Percentiles rank a stretch among this genome's conserved stretches.
These are phyloP conservation scores for Ambrosia artemisiifolia DNA, from an alignment of 129 eudicot genomes.

Conservation along the genomic window DNA sequence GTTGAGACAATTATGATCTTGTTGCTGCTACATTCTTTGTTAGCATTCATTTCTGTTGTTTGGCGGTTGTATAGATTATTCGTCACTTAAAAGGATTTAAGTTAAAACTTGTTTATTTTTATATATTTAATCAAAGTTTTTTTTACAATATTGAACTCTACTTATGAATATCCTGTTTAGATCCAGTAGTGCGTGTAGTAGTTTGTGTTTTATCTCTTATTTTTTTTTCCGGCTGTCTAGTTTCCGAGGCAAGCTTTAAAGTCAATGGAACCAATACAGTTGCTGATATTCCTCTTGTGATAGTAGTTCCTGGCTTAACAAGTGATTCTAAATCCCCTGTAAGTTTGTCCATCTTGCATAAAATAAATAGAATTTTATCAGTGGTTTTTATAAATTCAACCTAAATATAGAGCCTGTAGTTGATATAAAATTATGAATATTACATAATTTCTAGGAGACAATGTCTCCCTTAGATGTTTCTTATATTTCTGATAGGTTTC, in stretches of 20 bases:
- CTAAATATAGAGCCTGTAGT: not conserved
- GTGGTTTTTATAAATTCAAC: not conserved
- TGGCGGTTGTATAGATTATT: not conserved
- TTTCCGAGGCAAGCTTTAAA: constrained; percentile 33
- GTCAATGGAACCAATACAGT: constrained; percentile 42
- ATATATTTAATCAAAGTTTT: not conserved
- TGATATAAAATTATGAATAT: not conserved
- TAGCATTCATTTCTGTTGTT: not conserved
- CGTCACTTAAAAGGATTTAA: not conserved
- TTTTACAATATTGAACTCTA: too few relatives aligned
- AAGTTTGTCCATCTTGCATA: constrained; percentile 31
- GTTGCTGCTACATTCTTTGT: not conserved
- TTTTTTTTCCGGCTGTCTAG: constrained; percentile 19
- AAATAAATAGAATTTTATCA: not conserved
- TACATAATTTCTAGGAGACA: constrained; percentile 5
- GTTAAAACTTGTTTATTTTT: not conserved
- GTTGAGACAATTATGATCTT: not conserved
- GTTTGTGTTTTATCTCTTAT: constrained; percentile 1
- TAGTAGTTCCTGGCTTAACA: constrained; percentile 85
- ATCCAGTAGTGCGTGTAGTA: not conserved
- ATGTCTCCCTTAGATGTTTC: constrained; percentile 3
- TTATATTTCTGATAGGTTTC: not conserved
- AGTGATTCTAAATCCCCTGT: constrained; percentile 77
- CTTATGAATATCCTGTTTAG: too few relatives aligned
- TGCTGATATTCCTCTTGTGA: constrained; percentile 57